These are phyloP conservation scores for Pelargonium cotyledonis DNA, from an alignment of 441 rosid species.

Conservation along the genomic window DNA sequence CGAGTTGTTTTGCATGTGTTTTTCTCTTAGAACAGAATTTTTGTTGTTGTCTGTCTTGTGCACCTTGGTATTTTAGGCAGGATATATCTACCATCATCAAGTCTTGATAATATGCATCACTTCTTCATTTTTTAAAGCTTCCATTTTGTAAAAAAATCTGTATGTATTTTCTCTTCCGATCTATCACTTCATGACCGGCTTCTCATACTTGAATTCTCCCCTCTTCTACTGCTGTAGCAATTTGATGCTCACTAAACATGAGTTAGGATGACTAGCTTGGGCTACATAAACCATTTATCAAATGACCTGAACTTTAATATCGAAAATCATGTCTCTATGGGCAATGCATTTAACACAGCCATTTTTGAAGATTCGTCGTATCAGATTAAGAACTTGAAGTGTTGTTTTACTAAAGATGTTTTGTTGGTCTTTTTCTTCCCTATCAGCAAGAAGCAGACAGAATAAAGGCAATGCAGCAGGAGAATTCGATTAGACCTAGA, in stretches of 20 bases:
- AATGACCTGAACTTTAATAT: neutral
- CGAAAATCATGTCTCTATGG: neutral
- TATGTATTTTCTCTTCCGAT: neutral
- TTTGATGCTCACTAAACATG: neutral
- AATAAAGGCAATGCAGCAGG: conserved; percentile 44
- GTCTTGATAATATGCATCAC: neutral
- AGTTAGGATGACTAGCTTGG: neutral
- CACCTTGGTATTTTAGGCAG: neutral
- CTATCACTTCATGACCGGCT: neutral
- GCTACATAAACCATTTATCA: neutral
- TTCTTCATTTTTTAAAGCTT: neutral
- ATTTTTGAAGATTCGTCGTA: neutral
- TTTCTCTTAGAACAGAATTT: neutral
- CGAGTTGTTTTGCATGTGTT: neutral
- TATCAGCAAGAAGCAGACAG: conserved; percentile 63
- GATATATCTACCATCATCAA: neutral
- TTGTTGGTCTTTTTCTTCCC: conserved; percentile 16
- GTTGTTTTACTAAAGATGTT: conserved; percentile 10
- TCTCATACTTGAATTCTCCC: neutral
- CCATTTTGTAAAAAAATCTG: neutral
- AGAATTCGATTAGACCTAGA: conserved; percentile 30
- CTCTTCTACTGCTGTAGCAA: neutral
- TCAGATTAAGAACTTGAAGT: conserved; percentile 4
- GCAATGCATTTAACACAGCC: conserved; percentile 8
- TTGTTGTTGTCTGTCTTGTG: neutral